A percentile compares a stretch with the other conserved stretches of the same genome.
These are phyloP conservation scores for Monosporascus sp. DNA, from an alignment of 2,329 filamentous ascomycete species.

Conservation along the genomic window DNA sequence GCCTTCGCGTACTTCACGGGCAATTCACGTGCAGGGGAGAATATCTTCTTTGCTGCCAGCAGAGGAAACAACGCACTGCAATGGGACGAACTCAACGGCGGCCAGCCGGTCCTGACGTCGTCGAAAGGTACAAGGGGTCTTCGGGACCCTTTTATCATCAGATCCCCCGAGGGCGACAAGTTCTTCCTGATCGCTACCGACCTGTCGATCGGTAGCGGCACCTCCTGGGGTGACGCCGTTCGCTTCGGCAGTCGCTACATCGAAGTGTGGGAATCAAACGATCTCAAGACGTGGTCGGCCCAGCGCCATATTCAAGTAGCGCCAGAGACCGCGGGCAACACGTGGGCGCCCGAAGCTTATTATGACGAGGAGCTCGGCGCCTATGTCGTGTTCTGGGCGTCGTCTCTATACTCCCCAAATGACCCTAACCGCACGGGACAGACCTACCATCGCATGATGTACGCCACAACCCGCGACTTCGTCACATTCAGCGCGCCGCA, in stretches of 20 bases:
- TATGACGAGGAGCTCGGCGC: slow-evolving; percentile 38
- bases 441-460: slow-evolving; percentile 50
- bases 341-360: slow-evolving; percentile 50
- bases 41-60: slow-evolving; percentile 48
- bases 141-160: slow-evolving; percentile 49
- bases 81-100: slow-evolving; percentile 46
- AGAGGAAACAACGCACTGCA: slow-evolving; percentile 47
- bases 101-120: slow-evolving; percentile 41
- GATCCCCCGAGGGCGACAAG: slow-evolving; percentile 43
- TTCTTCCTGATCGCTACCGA: slow-evolving; percentile 50
- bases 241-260: slow-evolving; percentile 44
- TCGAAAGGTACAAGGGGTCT: slow-evolving; percentile 43
- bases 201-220: slow-evolving; percentile 49
- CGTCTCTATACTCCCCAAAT: slow-evolving; percentile 36
- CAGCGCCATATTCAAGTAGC: slow-evolving; percentile 47
- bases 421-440: slow-evolving; percentile 36
- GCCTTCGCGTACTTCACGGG: slow-evolving; percentile 49
- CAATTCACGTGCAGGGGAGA: slow-evolving; percentile 39
- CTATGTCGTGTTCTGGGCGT: slow-evolving; percentile 45
- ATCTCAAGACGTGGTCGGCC: slow-evolving; percentile 45
- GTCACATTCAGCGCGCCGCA: slow-evolving; percentile 42
- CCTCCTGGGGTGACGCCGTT: slow-evolving; percentile 45
- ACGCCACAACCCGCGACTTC: slow-evolving; percentile 46
- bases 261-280: slow-evolving; percentile 48
- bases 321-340: slow-evolving; percentile 45